These are phyloP conservation scores for Eucalyptus globulus DNA, from an alignment of 345 rosid species.

Conservation along the genomic window DNA sequence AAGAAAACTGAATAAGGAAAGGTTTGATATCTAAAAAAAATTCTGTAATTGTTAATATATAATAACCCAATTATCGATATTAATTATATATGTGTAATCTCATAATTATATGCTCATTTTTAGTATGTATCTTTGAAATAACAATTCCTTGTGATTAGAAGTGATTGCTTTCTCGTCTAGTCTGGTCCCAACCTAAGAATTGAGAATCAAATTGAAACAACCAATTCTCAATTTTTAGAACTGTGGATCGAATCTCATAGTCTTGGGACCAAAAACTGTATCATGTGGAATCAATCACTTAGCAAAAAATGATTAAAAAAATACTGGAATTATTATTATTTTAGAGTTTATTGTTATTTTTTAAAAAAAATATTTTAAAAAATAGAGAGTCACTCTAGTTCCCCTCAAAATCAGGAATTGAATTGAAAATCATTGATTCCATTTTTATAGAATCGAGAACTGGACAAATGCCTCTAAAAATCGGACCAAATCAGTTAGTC, in stretches of 20 bases:
- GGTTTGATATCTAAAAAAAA: background rate
- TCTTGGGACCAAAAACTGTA: accelerated
- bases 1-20: background rate
- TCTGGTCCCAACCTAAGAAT: no score
- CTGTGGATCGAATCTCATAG: accelerated
- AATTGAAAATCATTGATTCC: accelerated
- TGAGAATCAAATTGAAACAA: accelerated
- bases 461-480: accelerated
- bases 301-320: no score
- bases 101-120: background rate
- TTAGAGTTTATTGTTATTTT: no score
- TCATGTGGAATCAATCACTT: accelerated
- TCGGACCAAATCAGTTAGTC: accelerated
- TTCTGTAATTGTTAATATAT: no score
- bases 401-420: accelerated
- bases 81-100: background rate
- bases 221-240: no score
- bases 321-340: no score
- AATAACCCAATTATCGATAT: background rate
- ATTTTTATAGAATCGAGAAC: accelerated
- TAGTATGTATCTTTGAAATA: background rate
- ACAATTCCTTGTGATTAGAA: background rate
- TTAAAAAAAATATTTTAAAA: no score
- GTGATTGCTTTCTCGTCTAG: accelerated
- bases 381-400: no score